Evolutionary conservation across 768 basidiomycete genomes (phyloP).

Genomic region (Lactarius vividus): DNA sequence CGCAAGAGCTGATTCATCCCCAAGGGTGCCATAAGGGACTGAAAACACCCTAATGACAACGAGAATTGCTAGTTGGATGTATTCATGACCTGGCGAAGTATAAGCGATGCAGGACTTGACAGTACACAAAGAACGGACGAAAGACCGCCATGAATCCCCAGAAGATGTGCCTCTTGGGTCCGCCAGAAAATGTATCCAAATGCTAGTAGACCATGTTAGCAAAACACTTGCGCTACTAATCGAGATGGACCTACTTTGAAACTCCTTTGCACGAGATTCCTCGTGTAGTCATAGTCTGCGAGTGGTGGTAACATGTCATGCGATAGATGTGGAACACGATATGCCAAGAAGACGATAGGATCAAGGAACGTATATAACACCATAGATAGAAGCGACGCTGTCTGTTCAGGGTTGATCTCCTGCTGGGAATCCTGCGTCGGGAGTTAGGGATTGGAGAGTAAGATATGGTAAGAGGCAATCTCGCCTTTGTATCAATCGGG

Average conservation of each 20-base stretch:
- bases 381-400: constrained; percentile 34
- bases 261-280: constrained; percentile 36
- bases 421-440: constrained; percentile 30
- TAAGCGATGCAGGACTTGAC: background rate
- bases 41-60: constrained; percentile 21
- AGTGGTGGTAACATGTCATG: constrained; percentile 45
- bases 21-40: constrained; percentile 33
- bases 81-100: constrained; percentile 21
- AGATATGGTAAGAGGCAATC: constrained; percentile 2
- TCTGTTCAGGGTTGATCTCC: constrained; percentile 35
- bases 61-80: constrained; percentile 13
- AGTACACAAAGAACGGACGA: constrained; percentile 12
- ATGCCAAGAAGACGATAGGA: constrained; percentile 44
- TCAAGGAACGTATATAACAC: constrained; percentile 55
- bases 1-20: constrained; percentile 35
- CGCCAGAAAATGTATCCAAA: constrained; percentile 30
- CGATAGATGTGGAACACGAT: constrained; percentile 44
- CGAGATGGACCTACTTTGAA: constrained; percentile 33
- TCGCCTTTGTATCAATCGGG: constrained; percentile 53
- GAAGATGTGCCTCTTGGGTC: constrained; percentile 29
- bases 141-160: constrained; percentile 31
- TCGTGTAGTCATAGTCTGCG: constrained; percentile 45
- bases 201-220: constrained; percentile 27
- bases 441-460: background rate
- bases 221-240: background rate